Evolutionary conservation across 495 filamentous ascomycete species (phyloP), one percentile per base, ranked within the genome.

Genomic region (Bryoglossum gracile): DNA sequence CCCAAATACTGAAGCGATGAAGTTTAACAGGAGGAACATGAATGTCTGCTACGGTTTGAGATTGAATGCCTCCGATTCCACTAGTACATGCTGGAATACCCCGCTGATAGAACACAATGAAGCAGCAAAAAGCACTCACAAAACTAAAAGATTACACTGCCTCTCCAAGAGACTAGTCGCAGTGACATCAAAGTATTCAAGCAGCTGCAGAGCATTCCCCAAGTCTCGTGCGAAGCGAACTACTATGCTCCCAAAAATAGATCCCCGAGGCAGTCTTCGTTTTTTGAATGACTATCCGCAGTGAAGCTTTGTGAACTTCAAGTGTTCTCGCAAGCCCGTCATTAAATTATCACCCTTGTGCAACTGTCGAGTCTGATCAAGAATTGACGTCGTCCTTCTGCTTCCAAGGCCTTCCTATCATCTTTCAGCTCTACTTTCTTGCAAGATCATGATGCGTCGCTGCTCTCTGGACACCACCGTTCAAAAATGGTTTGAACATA

Each of bases 1-100:
- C 11, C 42, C 42, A 19, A 44, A 44, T 44, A 44, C 28, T 28
- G 42, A 44, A 23, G 42, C 42, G 13, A 44, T 26, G 11, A 44
- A 21, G 19, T 26, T 44, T 1, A 44, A 14, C 3, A 26, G 42
- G 8, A 44, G 17, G 25, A 44, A 44, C 5, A 44, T 28, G n/a
- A 44, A 32, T 23, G 42, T 26, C 25, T 2, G 42, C 24, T 5
- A 44, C 28, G 3, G 42, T 18, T 17, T 44, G 42, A 28, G 23
- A 30, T 33, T 44, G 16, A 44, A 28, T 32, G n/a, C 24, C 42
- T 26, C n/a, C 9, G 18, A 30, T 4, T 26, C 17, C n/a, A 21
- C 18, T 17, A 32, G n/a, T n/a, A n/a, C n/a, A n/a, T n/a, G n/a
- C n/a, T n/a, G n/a, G n/a, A n/a, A n/a, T n/a, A n/a, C n/a, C n/a